Evolutionary conservation across 2,329 filamentous ascomycete species (phyloP).

Genomic region (Pochonia chlamydosporia): DNA sequence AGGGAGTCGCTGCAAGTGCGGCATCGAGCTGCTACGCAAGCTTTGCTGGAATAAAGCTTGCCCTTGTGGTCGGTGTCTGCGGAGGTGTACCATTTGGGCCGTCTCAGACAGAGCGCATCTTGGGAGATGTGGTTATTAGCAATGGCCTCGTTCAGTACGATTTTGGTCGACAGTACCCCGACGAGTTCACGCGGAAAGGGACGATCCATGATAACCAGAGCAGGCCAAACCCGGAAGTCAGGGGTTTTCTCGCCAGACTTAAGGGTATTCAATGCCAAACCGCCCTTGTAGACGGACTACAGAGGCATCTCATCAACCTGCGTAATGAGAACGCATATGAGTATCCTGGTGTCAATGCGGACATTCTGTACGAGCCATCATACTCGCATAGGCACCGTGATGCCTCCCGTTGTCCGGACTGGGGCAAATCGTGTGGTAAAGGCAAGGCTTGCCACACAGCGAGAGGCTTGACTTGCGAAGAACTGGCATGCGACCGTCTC

Average conservation of each 20-base stretch:
- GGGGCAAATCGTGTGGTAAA: too few relatives aligned
- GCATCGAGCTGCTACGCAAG: slow-evolving; percentile 18
- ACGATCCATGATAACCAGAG: neutral
- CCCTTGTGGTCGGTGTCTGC: neutral
- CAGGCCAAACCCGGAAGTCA: neutral
- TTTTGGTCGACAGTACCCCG: slow-evolving; percentile 10
- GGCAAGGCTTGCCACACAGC: too few relatives aligned
- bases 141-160: slow-evolving; percentile 15
- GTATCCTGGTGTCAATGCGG: too few relatives aligned
- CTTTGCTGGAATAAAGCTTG: slow-evolving; percentile 12
- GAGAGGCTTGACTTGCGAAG: too few relatives aligned
- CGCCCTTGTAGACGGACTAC: too few relatives aligned
- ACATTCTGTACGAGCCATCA: too few relatives aligned
- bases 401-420: too few relatives aligned
- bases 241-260: neutral
- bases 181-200: slow-evolving; percentile 13
- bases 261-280: neutral
- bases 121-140: slow-evolving; percentile 21
- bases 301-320: too few relatives aligned
- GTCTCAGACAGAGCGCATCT: slow-evolving; percentile 8
- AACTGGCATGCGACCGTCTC: too few relatives aligned
- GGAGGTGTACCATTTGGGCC: slow-evolving; percentile 10
- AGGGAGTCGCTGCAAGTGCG: slow-evolving; percentile 12
- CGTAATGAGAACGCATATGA: too few relatives aligned
- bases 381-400: too few relatives aligned